phyloP scores from a whole-genome alignment of 345 rosid genomes.

The Lepidium africanum region DNA sequence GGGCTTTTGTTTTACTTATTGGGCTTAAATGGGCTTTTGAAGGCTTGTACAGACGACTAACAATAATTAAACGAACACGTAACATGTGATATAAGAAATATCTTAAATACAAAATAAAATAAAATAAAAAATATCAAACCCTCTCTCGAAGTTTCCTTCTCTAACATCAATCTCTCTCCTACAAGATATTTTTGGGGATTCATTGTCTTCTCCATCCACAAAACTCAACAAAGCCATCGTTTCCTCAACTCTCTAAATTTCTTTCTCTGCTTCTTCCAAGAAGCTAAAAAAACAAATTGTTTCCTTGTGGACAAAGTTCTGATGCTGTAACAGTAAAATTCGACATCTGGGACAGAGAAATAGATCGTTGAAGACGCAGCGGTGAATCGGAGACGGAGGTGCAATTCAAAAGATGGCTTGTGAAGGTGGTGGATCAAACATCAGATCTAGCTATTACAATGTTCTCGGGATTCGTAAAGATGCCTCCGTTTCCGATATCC shows the following conservation, averaged over 20 bases:
- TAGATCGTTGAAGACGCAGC: background rate
- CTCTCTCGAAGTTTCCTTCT: constrained; percentile 24
- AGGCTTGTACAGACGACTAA: background rate
- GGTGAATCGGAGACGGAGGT: background rate
- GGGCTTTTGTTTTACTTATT: too few species aligned
- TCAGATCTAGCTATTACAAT: constrained; percentile 64
- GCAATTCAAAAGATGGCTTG: constrained; percentile 41
- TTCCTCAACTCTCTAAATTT: background rate
- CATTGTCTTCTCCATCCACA: background rate
- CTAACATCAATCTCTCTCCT: background rate
- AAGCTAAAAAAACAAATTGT: too few species aligned
- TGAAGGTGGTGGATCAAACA: constrained; percentile 51
- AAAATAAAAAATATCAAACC: background rate
- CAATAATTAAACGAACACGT: background rate
- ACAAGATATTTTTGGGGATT: constrained; percentile 13
- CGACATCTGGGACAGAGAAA: background rate
- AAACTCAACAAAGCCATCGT: background rate
- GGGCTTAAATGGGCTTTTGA: background rate
- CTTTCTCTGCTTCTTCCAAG: background rate
- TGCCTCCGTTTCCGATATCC: constrained; percentile 76
- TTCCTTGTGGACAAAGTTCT: background rate
- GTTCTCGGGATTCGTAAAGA: constrained; percentile 77
- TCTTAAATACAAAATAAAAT: background rate
- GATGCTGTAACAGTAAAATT: background rate
- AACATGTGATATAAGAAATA: background rate